Evolutionary conservation across 2,329 filamentous ascomycete species (phyloP).

Genomic region (Podosphaera fusca): DNA sequence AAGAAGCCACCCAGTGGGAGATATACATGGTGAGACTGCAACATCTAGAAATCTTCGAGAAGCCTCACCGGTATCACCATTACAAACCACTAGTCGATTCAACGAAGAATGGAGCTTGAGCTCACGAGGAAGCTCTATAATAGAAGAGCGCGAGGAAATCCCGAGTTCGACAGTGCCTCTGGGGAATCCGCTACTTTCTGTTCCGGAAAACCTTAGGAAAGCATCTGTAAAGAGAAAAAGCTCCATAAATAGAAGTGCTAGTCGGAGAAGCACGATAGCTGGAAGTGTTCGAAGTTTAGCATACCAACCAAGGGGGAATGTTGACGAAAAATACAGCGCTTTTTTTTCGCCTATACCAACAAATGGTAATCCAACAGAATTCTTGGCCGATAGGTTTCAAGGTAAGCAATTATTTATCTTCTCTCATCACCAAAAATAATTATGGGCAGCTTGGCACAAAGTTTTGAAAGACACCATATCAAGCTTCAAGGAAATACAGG

Average conservation of each 20-base stretch:
- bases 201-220: constrained; percentile 68
- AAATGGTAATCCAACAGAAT: constrained; percentile 65
- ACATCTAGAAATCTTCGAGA: too few relatives aligned
- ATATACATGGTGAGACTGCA: too few relatives aligned
- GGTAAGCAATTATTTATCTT: constrained; percentile 26
- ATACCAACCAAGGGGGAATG: constrained; percentile 43
- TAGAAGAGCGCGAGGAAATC: constrained; percentile 29
- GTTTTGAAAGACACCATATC: constrained; percentile 81
- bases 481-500: constrained; percentile 82
- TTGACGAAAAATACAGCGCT: constrained; percentile 53
- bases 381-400: constrained; percentile 72
- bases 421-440: neutral
- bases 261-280: constrained; percentile 59
- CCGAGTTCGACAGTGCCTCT: constrained; percentile 28
- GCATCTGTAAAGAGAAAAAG: constrained; percentile 47
- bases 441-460: constrained; percentile 60
- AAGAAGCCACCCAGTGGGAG: too few relatives aligned
- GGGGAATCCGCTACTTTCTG: constrained; percentile 16
- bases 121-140: constrained; percentile 40
- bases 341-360: constrained; percentile 84
- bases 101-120: constrained; percentile 50
- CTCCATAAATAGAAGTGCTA: constrained; percentile 59
- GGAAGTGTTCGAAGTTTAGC: constrained; percentile 69
- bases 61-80: too few relatives aligned
- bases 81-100: constrained; percentile 24